Evolutionary conservation across 306 rosid species (phyloP).

Genomic region (Trifolium pratense): DNA sequence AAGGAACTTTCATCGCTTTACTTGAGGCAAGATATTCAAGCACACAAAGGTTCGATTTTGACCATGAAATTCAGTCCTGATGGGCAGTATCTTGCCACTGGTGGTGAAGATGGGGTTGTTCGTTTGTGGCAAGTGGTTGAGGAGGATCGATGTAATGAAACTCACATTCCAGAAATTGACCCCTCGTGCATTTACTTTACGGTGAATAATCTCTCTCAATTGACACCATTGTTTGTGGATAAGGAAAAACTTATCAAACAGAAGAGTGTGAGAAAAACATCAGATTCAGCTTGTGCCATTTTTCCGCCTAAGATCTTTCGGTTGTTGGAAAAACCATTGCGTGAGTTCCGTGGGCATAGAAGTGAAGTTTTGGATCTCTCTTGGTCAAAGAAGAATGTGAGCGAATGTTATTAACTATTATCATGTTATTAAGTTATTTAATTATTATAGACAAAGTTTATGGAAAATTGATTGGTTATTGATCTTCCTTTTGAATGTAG

Average conservation of each 20-base stretch:
- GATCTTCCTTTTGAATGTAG: conserved; percentile 57
- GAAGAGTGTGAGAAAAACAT: conserved; percentile 61
- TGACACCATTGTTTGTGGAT: conserved; percentile 72
- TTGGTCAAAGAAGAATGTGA: conserved; percentile 91
- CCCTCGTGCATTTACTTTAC: conserved; percentile 89
- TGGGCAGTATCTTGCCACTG: conserved; percentile 94
- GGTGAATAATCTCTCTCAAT: conserved; percentile 72
- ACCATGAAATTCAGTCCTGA: conserved; percentile 95
- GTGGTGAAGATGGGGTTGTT: conserved; percentile 85
- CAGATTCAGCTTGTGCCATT: conserved; percentile 86
- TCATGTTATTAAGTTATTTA: conserved; percentile 25
- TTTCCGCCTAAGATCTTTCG: conserved; percentile 83
- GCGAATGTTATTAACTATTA: too few relatives aligned
- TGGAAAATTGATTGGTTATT: conserved; percentile 31
- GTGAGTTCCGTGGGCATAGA: conserved; percentile 79
- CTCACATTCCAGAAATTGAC: conserved; percentile 79
- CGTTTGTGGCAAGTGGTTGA: conserved; percentile 91
- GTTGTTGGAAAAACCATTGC: conserved; percentile 82
- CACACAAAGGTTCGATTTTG: conserved; percentile 83
- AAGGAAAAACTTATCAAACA: conserved; percentile 67
- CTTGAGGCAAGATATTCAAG: conserved; percentile 89
- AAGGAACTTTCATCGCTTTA: conserved; percentile 91
- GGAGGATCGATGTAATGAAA: conserved; percentile 76
- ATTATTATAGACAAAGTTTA: conserved; percentile 8
- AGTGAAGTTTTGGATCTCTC: conserved; percentile 86